phyloP scores from a whole-genome alignment of 2,329 filamentous ascomycete species.

The Stemphylium vesicarium region DNA sequence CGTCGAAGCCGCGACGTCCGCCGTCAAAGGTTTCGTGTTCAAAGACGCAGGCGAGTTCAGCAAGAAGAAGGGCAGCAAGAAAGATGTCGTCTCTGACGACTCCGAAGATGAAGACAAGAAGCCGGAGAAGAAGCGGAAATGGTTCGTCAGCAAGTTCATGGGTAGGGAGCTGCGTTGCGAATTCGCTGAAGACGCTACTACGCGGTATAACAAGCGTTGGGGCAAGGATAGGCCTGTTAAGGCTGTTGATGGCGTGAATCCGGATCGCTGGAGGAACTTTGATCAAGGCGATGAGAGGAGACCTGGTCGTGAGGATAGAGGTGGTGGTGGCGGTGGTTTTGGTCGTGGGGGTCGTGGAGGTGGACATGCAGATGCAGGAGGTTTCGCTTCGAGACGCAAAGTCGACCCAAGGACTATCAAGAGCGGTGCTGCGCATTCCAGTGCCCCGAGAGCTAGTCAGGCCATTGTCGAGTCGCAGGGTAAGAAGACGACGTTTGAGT shows the following conservation, averaged over 20 bases:
- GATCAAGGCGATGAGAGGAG: conserved; percentile 37
- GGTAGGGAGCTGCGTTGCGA: conserved; percentile 86
- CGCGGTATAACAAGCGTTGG: conserved; percentile 91
- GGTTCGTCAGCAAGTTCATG: conserved; percentile 85
- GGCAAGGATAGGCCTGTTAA: conserved; percentile 67
- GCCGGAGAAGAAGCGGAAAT: conserved; percentile 60
- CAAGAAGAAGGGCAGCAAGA: conserved; percentile 56
- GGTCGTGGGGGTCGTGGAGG: too few species aligned
- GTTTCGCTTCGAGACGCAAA: conserved; percentile 37
- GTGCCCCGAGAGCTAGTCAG: conserved; percentile 71
- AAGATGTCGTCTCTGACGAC: conserved; percentile 63
- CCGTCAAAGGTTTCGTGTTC: conserved; percentile 81
- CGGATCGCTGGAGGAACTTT: conserved; percentile 37
- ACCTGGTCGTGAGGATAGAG: conserved; percentile 37
- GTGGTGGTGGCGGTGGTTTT: conserved; percentile 32
- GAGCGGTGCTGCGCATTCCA: conserved; percentile 53
- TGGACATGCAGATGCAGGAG: too few species aligned
- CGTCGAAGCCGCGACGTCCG: conserved; percentile 73
- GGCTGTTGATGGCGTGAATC: conserved; percentile 43
- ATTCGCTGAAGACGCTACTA: conserved; percentile 88
- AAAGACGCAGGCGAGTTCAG: conserved; percentile 62
- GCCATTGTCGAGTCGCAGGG: conserved; percentile 79
- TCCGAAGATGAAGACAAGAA: conserved; percentile 51
- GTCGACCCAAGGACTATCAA: conserved; percentile 54
- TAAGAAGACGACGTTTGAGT: conserved; percentile 82